Percentiles rank a stretch among this genome's conserved stretches.
Conservation (phyloP, 2,329 filamentous ascomycete genomes). For the Orbilia blumenaviensis region DNA sequence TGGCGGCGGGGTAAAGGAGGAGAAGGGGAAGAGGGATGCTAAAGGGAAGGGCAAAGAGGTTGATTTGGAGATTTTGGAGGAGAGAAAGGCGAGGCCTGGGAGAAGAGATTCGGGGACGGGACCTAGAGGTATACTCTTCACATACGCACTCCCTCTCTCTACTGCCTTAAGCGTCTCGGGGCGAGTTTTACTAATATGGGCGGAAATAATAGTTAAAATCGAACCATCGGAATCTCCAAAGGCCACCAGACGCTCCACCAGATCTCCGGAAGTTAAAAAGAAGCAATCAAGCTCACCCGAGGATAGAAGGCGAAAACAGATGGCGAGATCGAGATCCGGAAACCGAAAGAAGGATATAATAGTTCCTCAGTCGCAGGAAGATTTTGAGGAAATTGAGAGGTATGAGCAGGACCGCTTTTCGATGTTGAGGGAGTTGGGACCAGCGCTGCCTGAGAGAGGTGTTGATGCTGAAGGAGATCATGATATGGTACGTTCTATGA, state of each 20-base stretch:
- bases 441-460: conserved; percentile 22
- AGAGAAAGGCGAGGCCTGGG: conserved; percentile 52
- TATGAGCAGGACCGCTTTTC: conserved; percentile 54
- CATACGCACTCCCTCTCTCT: neutral
- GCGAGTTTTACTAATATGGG: neutral
- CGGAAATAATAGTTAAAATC: conserved; percentile 17
- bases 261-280: conserved; percentile 33
- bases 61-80: conserved; percentile 55
- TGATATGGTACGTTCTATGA: conserved; percentile 50
- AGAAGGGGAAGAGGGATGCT: conserved; percentile 48
- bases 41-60: conserved; percentile 49
- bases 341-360: conserved; percentile 42
- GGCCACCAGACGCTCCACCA: conserved; percentile 24
- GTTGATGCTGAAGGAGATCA: conserved; percentile 54
- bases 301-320: conserved; percentile 37
- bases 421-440: conserved; percentile 44
- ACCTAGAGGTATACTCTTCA: conserved; percentile 2
- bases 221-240: conserved; percentile 52
- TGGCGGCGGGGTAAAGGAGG: conserved; percentile 51
- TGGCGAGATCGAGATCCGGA: conserved; percentile 43
- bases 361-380: conserved; percentile 53
- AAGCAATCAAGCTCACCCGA: conserved; percentile 50
- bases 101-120: conserved; percentile 43
- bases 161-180: neutral
- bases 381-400: conserved; percentile 56